These are phyloP conservation scores for Dactylellina sp. DNA, from an alignment of 2,329 filamentous ascomycete genomes.

Conservation along the genomic window DNA sequence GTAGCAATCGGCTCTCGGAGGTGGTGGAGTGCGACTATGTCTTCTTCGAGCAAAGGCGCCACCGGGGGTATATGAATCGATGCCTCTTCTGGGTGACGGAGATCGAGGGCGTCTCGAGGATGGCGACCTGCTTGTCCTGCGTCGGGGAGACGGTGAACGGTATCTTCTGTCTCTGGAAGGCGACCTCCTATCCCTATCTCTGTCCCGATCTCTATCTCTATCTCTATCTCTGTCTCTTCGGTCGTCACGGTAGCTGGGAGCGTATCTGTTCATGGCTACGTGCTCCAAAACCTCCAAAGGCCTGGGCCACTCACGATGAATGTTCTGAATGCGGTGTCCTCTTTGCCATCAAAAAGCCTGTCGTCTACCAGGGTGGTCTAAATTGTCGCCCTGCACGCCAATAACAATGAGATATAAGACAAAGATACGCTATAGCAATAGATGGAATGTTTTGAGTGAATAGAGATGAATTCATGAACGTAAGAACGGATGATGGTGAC, in stretches of 20 bases:
- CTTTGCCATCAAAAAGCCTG: slow-evolving; percentile 8
- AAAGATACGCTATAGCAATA: no score
- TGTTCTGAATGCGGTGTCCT: not conserved
- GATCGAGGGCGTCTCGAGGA: slow-evolving; percentile 45
- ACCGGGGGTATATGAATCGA: slow-evolving; percentile 60
- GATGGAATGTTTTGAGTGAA: no score
- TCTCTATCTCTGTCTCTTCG: slow-evolving; percentile 54
- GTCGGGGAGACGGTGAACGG: slow-evolving; percentile 43
- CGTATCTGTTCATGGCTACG: slow-evolving; percentile 56
- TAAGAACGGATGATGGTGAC: no score
- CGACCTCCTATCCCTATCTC: slow-evolving; percentile 57
- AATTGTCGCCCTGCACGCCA: no score
- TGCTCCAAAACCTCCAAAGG: not conserved
- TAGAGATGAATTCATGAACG: no score
- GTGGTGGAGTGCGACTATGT: slow-evolving; percentile 58
- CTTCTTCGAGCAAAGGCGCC: slow-evolving; percentile 56
- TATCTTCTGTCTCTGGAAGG: slow-evolving; percentile 43
- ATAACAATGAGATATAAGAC: no score
- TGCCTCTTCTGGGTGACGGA: slow-evolving; percentile 57
- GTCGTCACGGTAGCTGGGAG: slow-evolving; percentile 58
- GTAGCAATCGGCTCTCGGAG: slow-evolving; percentile 59
- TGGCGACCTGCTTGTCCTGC: slow-evolving; percentile 39
- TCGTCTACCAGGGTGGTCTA: no score
- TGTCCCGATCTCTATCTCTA: slow-evolving; percentile 52
- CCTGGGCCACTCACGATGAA: slow-evolving; percentile 1